Percentiles rank a stretch among this genome's conserved stretches.
Evolutionary conservation across 2,329 filamentous ascomycete genomes (phyloP).

Genomic region (Venturia carpophila): DNA sequence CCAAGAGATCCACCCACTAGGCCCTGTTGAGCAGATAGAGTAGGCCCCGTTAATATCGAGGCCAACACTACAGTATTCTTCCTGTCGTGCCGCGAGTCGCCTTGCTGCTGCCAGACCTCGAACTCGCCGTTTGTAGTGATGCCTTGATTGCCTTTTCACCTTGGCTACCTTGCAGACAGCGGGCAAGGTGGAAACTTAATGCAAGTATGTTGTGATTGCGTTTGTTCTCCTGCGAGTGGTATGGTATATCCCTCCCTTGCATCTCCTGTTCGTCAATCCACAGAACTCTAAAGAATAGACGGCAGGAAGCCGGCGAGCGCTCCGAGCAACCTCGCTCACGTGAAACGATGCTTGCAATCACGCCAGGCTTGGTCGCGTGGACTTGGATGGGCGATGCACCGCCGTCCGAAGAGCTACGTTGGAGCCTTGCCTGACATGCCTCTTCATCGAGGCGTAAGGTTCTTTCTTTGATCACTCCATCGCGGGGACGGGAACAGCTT

Average conservation of each 20-base stretch:
- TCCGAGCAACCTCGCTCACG: not conserved
- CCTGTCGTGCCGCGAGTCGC: not conserved
- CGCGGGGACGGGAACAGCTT: not conserved
- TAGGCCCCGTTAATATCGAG: too few species aligned
- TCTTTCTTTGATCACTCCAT: not conserved
- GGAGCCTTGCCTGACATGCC: not conserved
- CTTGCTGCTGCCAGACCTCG: not conserved
- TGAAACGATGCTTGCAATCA: not conserved
- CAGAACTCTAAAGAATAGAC: not conserved
- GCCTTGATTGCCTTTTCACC: not conserved
- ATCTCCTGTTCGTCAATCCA: not conserved
- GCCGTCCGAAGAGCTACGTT: not conserved
- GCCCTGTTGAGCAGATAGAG: not conserved
- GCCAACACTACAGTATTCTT: not conserved
- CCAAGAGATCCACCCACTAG: not conserved
- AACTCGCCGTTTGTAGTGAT: not conserved
- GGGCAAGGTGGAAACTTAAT: not conserved
- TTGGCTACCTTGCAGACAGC: not conserved
- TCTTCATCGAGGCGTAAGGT: not conserved
- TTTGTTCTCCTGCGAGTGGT: not conserved
- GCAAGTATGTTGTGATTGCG: not conserved
- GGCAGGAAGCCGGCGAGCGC: not conserved
- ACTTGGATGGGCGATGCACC: not conserved
- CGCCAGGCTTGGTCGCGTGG: not conserved
- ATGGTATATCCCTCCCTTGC: constrained; percentile 5